Evolutionary conservation across 306 rosid genomes (phyloP).

Genomic region (Glycine latifolia): DNA sequence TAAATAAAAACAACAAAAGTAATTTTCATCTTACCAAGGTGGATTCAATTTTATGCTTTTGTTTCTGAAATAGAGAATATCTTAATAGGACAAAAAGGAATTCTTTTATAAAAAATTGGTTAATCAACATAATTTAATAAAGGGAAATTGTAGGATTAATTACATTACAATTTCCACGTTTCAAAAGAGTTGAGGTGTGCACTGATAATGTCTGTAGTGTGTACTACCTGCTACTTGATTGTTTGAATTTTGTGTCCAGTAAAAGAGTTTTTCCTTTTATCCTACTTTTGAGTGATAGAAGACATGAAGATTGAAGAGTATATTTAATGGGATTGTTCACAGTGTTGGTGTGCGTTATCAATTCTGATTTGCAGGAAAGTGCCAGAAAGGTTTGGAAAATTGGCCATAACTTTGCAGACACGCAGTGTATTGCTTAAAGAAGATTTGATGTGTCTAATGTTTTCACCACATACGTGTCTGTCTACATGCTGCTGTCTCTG

Average conservation of each 20-base stretch:
- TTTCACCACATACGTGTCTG: slow-evolving; percentile 57
- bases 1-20: too few species aligned
- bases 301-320: not conserved
- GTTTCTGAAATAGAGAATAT: not conserved
- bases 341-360: not conserved
- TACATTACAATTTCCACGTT: not conserved
- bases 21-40: not conserved
- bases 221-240: not conserved
- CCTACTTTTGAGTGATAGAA: not conserved
- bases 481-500: slow-evolving; percentile 43
- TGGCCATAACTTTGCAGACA: slow-evolving; percentile 27
- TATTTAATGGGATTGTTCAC: slow-evolving; percentile 23
- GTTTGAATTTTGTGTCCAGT: not conserved
- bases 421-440: slow-evolving; percentile 24
- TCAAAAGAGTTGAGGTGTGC: not conserved
- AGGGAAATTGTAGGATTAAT: not conserved
- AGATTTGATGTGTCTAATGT: slow-evolving; percentile 62
- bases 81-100: not conserved
- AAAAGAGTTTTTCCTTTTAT: not conserved
- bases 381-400: not conserved
- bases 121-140: not conserved
- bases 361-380: slow-evolving; percentile 24
- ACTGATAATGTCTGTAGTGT: not conserved
- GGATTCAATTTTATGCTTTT: not conserved
- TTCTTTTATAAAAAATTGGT: too few species aligned